Conservation (phyloP, 768 basidiomycete genomes). For the Butyriboletus loyo region DNA sequence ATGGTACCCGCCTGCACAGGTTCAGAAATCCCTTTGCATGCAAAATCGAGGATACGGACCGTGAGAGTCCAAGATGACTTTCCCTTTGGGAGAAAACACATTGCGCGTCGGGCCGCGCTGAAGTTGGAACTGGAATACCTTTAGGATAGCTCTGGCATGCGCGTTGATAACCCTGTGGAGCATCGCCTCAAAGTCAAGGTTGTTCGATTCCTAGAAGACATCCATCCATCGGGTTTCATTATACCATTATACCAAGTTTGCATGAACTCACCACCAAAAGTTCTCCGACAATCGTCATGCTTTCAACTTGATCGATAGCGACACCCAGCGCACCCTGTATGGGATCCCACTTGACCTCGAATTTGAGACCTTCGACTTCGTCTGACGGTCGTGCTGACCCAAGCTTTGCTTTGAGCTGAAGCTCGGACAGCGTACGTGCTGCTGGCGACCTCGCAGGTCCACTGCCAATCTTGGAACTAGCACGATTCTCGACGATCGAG, state of each 20-base stretch:
- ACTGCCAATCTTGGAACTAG: constrained; percentile 34
- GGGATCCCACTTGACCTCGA: constrained; percentile 79
- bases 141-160: constrained; percentile 65
- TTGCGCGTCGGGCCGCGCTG: constrained; percentile 47
- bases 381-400: constrained; percentile 60
- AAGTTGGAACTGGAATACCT: constrained; percentile 52
- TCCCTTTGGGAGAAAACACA: constrained; percentile 62
- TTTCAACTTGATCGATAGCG: constrained; percentile 47
- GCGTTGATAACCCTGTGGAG: constrained; percentile 58
- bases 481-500: constrained; percentile 57
- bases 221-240: background rate
- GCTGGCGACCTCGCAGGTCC: constrained; percentile 54
- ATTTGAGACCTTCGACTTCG: constrained; percentile 64
- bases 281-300: constrained; percentile 38
- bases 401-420: constrained; percentile 65
- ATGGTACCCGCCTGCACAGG: constrained; percentile 45
- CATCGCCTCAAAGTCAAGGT: constrained; percentile 73
- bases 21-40: background rate
- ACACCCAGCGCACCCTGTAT: constrained; percentile 64
- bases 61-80: constrained; percentile 53
- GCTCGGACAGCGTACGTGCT: constrained; percentile 52
- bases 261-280: constrained; percentile 54
- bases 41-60: constrained; percentile 37
- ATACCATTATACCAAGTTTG: background rate
- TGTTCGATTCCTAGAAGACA: constrained; percentile 50